Conservation (phyloP, 495 filamentous ascomycete species). For the Oidiodendron maius region DNA sequence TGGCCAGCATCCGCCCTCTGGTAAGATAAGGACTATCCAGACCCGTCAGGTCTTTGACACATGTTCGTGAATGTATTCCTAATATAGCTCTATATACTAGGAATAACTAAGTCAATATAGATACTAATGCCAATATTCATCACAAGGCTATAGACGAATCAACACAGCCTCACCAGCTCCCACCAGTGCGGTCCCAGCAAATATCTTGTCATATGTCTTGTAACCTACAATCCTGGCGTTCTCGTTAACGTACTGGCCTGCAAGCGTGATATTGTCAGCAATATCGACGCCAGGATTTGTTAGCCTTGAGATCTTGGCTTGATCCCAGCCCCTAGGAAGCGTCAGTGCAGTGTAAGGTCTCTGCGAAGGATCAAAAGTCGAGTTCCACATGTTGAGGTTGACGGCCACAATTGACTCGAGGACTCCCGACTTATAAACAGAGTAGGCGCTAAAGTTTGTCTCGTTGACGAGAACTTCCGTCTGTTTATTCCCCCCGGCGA, state of each 20-base stretch:
- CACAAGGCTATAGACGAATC: neutral
- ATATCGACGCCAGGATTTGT: slow-evolving; percentile 15
- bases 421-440: slow-evolving; percentile 11
- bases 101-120: no score
- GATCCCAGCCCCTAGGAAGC: slow-evolving; percentile 1
- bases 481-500: slow-evolving; percentile 22
- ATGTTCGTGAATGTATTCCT: no score
- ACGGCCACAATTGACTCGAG: slow-evolving; percentile 7
- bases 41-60: no score
- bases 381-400: slow-evolving; percentile 17
- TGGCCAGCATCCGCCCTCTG: no score
- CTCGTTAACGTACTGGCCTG: slow-evolving; percentile 8
- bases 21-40: no score
- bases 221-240: slow-evolving; percentile 11
- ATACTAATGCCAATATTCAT: no score
- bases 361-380: neutral
- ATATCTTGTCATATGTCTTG: slow-evolving; percentile 5
- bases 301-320: slow-evolving; percentile 1
- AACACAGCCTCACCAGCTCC: slow-evolving; percentile 16
- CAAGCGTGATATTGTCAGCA: slow-evolving; percentile 12
- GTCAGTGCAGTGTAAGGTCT: slow-evolving; percentile 10
- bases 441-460: slow-evolving; percentile 17
- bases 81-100: no score
- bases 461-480: slow-evolving; percentile 16
- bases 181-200: slow-evolving; percentile 6